Evolutionary conservation across 306 rosid species (phyloP).

Genomic region (Chamaecrista fasciculata): DNA sequence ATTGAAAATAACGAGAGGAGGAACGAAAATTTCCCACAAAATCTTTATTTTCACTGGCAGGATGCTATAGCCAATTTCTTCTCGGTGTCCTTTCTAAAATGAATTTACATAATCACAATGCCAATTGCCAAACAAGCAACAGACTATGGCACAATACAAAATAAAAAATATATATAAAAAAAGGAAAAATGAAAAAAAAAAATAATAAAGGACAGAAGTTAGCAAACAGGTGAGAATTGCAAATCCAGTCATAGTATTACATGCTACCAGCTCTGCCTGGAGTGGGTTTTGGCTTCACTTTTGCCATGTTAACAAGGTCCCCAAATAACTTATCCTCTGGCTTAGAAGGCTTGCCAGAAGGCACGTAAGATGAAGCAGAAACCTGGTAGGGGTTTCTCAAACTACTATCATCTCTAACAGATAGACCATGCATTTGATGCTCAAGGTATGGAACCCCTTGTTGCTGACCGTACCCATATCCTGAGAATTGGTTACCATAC

Average conservation of each 20-base stretch:
- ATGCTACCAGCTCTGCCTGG: conserved; percentile 64
- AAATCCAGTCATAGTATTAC: conserved; percentile 43
- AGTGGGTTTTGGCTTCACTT: conserved; percentile 72
- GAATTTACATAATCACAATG: conserved; percentile 64
- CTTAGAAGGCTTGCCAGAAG: conserved; percentile 69
- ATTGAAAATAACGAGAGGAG: too few relatives aligned
- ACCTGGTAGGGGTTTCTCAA: conserved; percentile 60
- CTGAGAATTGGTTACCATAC: conserved; percentile 66
- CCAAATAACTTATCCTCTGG: conserved; percentile 96
- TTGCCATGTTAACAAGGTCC: conserved; percentile 90
- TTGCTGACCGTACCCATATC: conserved; percentile 72
- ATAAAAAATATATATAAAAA: conserved; percentile 25
- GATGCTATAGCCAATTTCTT: conserved; percentile 29
- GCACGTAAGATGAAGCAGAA: conserved; percentile 55
- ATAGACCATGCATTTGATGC: conserved; percentile 78
- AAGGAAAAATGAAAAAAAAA: not conserved
- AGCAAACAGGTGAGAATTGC: conserved; percentile 32
- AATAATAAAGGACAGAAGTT: conserved; percentile 22
- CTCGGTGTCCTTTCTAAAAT: conserved; percentile 44
- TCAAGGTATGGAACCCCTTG: conserved; percentile 65
- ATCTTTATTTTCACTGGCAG: conserved; percentile 15
- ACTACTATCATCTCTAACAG: conserved; percentile 59
- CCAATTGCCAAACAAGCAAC: conserved; percentile 49
- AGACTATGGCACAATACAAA: conserved; percentile 36
- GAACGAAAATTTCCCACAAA: not conserved